Base-by-base conservation (phyloP, 148 eudicot genomes). In the Chenopodium album region DNA sequence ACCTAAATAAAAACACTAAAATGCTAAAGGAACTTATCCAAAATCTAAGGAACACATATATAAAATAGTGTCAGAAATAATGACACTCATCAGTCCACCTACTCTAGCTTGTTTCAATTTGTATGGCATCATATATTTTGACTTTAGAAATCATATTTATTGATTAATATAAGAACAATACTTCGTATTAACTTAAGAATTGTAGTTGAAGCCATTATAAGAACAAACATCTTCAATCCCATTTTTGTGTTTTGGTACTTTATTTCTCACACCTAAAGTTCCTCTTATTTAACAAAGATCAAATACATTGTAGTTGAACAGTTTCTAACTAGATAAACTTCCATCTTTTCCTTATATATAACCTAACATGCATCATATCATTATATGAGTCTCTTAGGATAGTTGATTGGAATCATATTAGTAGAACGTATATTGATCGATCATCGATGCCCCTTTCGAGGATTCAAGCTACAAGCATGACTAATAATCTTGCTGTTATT, bases 261-360 rank as follows among this genome's bases (percentile, higher is more conserved):
- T 37, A 71, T 20, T 22, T 37, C 74, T 71, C 74, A 71, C 44
- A 26, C 74, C 50, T 19, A 37, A 20, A 37, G 50, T 71, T 41
- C 74, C 74, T 19, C 26, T 26, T 22, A 71, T 37, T 71, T 71
- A 71, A 37, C 26, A 71, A 71, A 10, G 73, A 41, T 41, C 50
- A 71, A 71, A 71, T 41, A 41, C 74, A 37, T 37, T 22, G 50
- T 71, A 41, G 74, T 71, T 71, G 74, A 71, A 71, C 74, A 71
- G 44, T 71, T 37, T 41, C 17, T 3, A 50, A 32, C 4, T 13
- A 69, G 44, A 13, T 28, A 2, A 9, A 37, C n/a, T 32, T 32
- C 4, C 63, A 14, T 32, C 5, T 16, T 41, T 10, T 17, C 26
- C 48, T n/a, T 31, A 23, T 37, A 37, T 71, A 71, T 19, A 71